Conservation (phyloP, 2,329 filamentous ascomycete species). For the Proliferodiscus dingleyae region DNA sequence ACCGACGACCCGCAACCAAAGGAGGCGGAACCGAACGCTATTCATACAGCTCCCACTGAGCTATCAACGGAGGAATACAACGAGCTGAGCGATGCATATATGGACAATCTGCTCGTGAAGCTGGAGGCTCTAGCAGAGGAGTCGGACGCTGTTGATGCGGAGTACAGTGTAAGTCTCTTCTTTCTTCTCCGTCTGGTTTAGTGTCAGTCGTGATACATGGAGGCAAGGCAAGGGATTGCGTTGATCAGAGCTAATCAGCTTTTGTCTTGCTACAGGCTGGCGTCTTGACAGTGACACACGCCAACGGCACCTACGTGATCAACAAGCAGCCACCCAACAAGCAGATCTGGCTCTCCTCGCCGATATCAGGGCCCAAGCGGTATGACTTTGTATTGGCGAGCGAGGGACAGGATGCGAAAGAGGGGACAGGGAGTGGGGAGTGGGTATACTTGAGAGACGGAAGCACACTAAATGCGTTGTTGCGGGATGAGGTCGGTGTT, state of each 20-base stretch:
- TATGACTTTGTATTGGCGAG: conserved; percentile 81
- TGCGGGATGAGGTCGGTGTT: conserved; percentile 72
- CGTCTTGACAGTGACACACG: conserved; percentile 72
- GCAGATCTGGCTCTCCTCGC: conserved; percentile 94
- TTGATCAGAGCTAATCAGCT: conserved; percentile 4
- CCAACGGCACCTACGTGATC: conserved; percentile 80
- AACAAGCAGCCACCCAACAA: conserved; percentile 99
- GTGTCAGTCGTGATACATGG: too few species aligned
- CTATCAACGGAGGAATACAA: conserved; percentile 71
- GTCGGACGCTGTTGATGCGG: conserved; percentile 74
- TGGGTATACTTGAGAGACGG: conserved; percentile 90
- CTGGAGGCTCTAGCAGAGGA: conserved; percentile 74
- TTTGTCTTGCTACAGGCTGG: conserved; percentile 57
- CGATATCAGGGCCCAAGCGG: conserved; percentile 84
- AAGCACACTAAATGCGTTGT: conserved; percentile 65
- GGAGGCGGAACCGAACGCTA: conserved; percentile 35
- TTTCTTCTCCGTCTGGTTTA: too few species aligned
- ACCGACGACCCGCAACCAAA: conserved; percentile 47
- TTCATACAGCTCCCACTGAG: conserved; percentile 52
- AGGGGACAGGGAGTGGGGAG: conserved; percentile 65
- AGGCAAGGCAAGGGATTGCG: too few species aligned
- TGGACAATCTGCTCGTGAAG: conserved; percentile 51
- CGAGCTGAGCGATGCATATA: conserved; percentile 68
- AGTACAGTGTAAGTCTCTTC: conserved; percentile 67
- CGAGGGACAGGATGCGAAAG: conserved; percentile 73